Evolutionary conservation across 495 filamentous ascomycete species (phyloP), one percentile per base, ranked within the genome.

Genomic region (Bacidia gigantensis): DNA sequence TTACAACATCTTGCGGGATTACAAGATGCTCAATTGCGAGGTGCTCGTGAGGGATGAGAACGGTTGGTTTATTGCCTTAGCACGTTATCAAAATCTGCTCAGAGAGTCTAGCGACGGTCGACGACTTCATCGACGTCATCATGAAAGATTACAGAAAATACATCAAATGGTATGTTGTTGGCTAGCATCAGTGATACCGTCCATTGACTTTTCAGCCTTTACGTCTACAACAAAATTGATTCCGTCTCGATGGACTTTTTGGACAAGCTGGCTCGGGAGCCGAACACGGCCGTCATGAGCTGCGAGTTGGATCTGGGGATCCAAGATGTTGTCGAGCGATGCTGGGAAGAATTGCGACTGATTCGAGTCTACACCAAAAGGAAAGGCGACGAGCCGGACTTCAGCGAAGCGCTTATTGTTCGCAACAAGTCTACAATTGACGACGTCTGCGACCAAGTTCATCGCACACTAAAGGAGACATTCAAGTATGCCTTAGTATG

Each of bases 161-260:
- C 72, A 96, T 99, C 71, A 80, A 80, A 69, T 81, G 81, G 78
- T 80, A 66, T 56, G 60, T 47, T 35, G 3, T 7, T n/a, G 2
- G 5, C 14, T 35, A 14, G 29, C 29, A 35, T 35, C n/a, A 35
- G 5, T 14, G 2, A 25, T 14, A 3, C 3, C 18, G 42, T 70
- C 5, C 7, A 35, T 35, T 14, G 5, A 22, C 7, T 44, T 44
- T 22, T 68, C 50, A 94, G 89, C 62, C 76, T 99, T 22, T 99
- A 99, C 69, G 93, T 96, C 25, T 99, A 99, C 79, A 99, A 99
- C 84, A 99, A 99, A 69, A 94, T 99, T 72, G 93, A 99, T 73
- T 83, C 81, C 65, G 82, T 99, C 59, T 89, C 85, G 23, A 76
- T 99, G 55, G 86, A 95, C 58, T 93, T 89, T 71, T 78, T 99